A percentile compares a stretch with the other conserved stretches of the same genome.
phyloP scores from a whole-genome alignment of 2,329 filamentous ascomycete genomes.

The Monosporascus sp. region DNA sequence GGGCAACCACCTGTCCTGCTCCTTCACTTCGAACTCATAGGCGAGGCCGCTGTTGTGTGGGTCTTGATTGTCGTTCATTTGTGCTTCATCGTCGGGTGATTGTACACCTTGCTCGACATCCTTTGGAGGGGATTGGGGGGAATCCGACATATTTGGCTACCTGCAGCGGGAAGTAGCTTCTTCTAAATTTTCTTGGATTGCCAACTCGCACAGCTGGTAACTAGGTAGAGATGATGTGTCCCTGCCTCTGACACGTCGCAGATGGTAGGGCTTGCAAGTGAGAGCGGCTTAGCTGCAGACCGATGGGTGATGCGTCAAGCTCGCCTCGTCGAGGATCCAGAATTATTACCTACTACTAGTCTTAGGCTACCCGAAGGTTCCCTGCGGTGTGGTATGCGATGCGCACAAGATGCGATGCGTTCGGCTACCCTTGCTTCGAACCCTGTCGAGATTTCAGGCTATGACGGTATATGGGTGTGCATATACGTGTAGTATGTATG shows the following conservation, averaged over 20 bases:
- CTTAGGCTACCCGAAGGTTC: slow-evolving; percentile 16
- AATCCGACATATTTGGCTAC: slow-evolving; percentile 87
- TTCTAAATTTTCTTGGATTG: slow-evolving; percentile 50
- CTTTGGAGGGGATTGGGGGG: slow-evolving; percentile 81
- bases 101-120: slow-evolving; percentile 90
- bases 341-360: slow-evolving; percentile 19
- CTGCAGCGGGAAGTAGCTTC: slow-evolving; percentile 60
- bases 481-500: not conserved
- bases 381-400: slow-evolving; percentile 18
- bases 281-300: slow-evolving; percentile 48
- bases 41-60: slow-evolving; percentile 69
- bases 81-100: slow-evolving; percentile 89
- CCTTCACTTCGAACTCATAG: slow-evolving; percentile 98
- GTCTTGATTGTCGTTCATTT: slow-evolving; percentile 84
- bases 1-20: slow-evolving; percentile 98
- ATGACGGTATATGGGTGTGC: slow-evolving; percentile 34
- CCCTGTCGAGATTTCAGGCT: slow-evolving; percentile 40
- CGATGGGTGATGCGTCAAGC: slow-evolving; percentile 41
- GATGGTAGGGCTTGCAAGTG: slow-evolving; percentile 47
- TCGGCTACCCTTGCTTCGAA: slow-evolving; percentile 9
- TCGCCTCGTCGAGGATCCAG: slow-evolving; percentile 32
- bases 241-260: slow-evolving; percentile 55
- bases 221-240: slow-evolving; percentile 52
- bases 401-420: not conserved
- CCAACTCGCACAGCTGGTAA: slow-evolving; percentile 51